These are phyloP conservation scores for Pyrenophora graminea DNA, from an alignment of 2,329 filamentous ascomycete genomes.

Conservation along the genomic window DNA sequence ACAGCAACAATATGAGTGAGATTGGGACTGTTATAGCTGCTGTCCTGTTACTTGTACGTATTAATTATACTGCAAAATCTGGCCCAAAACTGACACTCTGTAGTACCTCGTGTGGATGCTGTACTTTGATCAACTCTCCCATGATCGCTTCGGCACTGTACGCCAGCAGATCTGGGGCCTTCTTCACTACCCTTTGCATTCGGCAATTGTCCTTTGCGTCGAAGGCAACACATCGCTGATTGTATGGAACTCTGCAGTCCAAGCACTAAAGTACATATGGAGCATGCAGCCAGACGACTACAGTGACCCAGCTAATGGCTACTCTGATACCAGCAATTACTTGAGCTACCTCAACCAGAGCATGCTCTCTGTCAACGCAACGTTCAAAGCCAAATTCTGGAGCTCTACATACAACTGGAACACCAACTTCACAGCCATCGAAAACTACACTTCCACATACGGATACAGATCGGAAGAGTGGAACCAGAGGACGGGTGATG, in stretches of 20 bases:
- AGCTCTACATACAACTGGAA: slow-evolving; percentile 28
- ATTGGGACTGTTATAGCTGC: slow-evolving; percentile 27
- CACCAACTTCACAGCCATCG: slow-evolving; percentile 28
- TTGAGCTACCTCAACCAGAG: slow-evolving; percentile 23
- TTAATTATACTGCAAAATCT: too few species aligned
- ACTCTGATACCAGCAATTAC: slow-evolving; percentile 12
- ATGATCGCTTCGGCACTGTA: slow-evolving; percentile 52
- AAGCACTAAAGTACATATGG: slow-evolving; percentile 29
- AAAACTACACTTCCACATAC: slow-evolving; percentile 24
- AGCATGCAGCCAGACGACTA: slow-evolving; percentile 16
- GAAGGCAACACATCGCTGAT: slow-evolving; percentile 52
- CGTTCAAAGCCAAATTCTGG: slow-evolving; percentile 27
- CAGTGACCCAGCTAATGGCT: slow-evolving; percentile 19
- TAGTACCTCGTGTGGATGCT: slow-evolving; percentile 62
- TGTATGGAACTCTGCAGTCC: slow-evolving; percentile 31
- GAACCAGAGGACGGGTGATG: slow-evolving; percentile 24
- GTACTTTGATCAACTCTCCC: slow-evolving; percentile 60
- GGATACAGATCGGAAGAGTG: slow-evolving; percentile 23
- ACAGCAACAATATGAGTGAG: slow-evolving; percentile 23
- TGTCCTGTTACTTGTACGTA: slow-evolving; percentile 21
- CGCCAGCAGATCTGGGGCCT: slow-evolving; percentile 62
- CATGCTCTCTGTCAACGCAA: slow-evolving; percentile 24
- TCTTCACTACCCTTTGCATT: slow-evolving; percentile 65
- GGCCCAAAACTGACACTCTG: neutral
- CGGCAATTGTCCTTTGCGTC: slow-evolving; percentile 63